Conservation (phyloP, 2,329 filamentous ascomycete genomes). For the Sarocladiaceae sp. region DNA sequence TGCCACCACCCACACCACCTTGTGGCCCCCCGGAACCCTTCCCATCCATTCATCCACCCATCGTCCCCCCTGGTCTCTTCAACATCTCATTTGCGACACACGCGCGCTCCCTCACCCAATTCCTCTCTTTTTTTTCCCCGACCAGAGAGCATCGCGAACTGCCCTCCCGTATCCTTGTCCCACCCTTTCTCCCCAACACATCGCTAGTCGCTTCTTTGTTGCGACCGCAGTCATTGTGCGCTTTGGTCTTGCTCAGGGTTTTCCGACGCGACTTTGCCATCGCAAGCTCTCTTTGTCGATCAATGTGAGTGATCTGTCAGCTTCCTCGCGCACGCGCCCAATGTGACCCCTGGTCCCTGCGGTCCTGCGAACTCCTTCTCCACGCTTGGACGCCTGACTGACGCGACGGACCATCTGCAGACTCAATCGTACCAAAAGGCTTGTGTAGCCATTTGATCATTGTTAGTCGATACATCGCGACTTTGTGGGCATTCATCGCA, state of each 20-base stretch:
- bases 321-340: background rate
- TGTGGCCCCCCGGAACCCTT: background rate
- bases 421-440: background rate
- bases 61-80: conserved; percentile 4
- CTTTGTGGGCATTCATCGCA: conserved; percentile 5
- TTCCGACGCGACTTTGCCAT: conserved; percentile 2
- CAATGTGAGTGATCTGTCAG: conserved; percentile 3
- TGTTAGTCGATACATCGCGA: conserved; percentile 5
- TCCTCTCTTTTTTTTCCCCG: conserved; percentile 9
- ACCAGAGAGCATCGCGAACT: conserved; percentile 6
- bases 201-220: background rate
- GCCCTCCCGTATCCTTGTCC: background rate
- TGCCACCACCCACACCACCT: conserved; percentile 3
- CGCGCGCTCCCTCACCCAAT: conserved; percentile 9
- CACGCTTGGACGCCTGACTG: conserved; percentile 1
- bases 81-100: conserved; percentile 9
- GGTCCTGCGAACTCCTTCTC: conserved; percentile 5
- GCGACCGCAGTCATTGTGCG: background rate
- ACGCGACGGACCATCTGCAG: background rate
- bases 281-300: background rate
- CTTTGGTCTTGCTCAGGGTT: background rate
- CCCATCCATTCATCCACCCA: conserved; percentile 1
- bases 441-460: background rate
- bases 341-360: conserved; percentile 7
- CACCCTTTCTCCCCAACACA: background rate